Evolutionary conservation across 345 rosid species (phyloP), one percentile per base, ranked within the genome.

Genomic region (Hibiscus trionum): DNA sequence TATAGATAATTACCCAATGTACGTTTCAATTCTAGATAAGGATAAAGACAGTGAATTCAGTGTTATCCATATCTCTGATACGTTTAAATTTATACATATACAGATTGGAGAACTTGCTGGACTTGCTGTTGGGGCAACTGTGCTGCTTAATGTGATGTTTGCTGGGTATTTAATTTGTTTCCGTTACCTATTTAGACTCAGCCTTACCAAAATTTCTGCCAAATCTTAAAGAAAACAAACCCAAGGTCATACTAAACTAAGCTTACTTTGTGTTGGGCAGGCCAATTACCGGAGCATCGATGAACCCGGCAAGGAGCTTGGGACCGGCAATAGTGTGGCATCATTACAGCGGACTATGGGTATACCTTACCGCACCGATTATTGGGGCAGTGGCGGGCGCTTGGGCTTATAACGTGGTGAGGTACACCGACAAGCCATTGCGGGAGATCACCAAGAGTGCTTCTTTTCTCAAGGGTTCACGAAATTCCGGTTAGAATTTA

Each of bases 71-170:
- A 6, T 39, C 5, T 46, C 17, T n/a, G 15, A 35, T n/a, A 27
- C 24, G 19, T 44, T 50, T n/a, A 7, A 35, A 37, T 37, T 31
- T 10, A n/a, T 72, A 59, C 1, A 49, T 60, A 39, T 66, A 62
- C 84, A 95, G 97, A 89, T 92, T 60, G 99, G 99, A 58, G 97
- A 95, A 65, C 94, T 95, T 33, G 98, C 98, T 4, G 98, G 98
- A 29, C 87, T 95, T 58, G 98, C 98, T 0, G 84, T 95, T 29
- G 99, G 99, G 8, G 74, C 97, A 1, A 92, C 98, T 4, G 86
- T 95, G 42, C 82, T 95, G 11, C 88, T 95, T 16, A 90, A 95
- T 74, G 99, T 95, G 62, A 61, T 92, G 76, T 82, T 95, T 77
- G 86, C 98, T 4, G 99, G 97, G 99, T 95, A 88, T 64, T 71